Percentiles rank a stretch among this genome's conserved stretches.
Evolutionary conservation across 805 yeast genomes (phyloP).

Genomic region (Allodekkera sacchari): DNA sequence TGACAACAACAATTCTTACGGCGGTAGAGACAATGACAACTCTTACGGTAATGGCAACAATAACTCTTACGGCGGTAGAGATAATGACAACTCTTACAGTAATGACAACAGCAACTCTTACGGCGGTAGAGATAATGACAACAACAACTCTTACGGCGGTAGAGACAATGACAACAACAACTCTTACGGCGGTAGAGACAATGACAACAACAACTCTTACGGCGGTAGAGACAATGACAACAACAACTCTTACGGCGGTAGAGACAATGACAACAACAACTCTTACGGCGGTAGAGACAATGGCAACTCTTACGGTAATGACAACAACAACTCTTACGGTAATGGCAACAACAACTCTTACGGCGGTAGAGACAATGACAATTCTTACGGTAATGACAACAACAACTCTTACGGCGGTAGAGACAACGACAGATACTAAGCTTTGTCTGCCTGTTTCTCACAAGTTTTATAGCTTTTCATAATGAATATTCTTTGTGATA

Average conservation of each 20-base stretch:
- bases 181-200: constrained; percentile 11
- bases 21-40: constrained; percentile 15
- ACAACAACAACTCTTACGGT: constrained; percentile 15
- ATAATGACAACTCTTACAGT: constrained; percentile 16
- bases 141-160: constrained; percentile 21
- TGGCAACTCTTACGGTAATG: constrained; percentile 27
- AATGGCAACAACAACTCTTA: constrained; percentile 13
- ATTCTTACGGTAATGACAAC: constrained; percentile 12
- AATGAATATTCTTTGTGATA: constrained; percentile 1
- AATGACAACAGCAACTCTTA: constrained; percentile 17
- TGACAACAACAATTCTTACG: constrained; percentile 6
- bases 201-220: constrained; percentile 14
- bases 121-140: constrained; percentile 19
- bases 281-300: constrained; percentile 23
- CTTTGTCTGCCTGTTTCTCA: neutral
- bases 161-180: constrained; percentile 17
- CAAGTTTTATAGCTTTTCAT: neutral
- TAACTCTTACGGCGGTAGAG: constrained; percentile 18
- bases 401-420: constrained; percentile 14
- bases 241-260: constrained; percentile 21
- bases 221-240: constrained; percentile 10
- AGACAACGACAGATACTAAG: constrained; percentile 9
- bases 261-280: neutral
- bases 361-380: constrained; percentile 13
- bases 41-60: constrained; percentile 20